Base-by-base conservation (phyloP, 148 eudicot species). In the Chenopodium album region DNA sequence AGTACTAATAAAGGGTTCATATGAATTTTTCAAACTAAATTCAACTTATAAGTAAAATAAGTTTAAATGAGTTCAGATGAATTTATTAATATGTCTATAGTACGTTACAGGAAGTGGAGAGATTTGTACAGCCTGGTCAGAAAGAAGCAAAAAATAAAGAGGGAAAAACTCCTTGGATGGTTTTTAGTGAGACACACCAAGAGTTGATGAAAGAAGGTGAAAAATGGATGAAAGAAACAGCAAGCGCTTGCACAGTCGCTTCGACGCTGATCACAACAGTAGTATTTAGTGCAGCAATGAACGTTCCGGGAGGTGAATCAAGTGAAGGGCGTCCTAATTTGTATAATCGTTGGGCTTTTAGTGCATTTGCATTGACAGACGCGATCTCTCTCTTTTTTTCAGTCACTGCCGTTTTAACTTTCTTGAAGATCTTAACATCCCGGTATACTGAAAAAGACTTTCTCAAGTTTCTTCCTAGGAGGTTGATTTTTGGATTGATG, bases 171-270 rank as follows among this genome's bases (percentile, higher is more conserved):
- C 86, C 82, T 1, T 23, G 31, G 50, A 84, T 75, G 64, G 76
- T 79, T 20, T 84, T 84, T 59, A 84, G 76, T 16, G 83, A 84
- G 32, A 31, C 34, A 26, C 86, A 84, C 37, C 76, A 84, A 46
- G 23, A 59, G 31, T n/a, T 84, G 44, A 76, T 79, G 76, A 76
- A 80, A 84, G 80, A 80, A 0, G 86, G 86, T 4, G 86, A 81
- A 46, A 60, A 70, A 84, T 84, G 86, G 86, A 79, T 84, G 86
- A 84, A 84, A 80, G 20, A 16, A 23, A 84, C 86, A 22, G 80
- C 86, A 28, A 68, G 72, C 19, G 60, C 86, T 4, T 84, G 80
- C 22, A 77, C 86, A 32, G 86, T 80, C 11, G 82, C 67, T 0
- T 71, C 86, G 0, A 34, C 86, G n/a, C 83, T 84, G 14, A 79